Conservation (phyloP, 163 green algal species). For the Prototheca cutis region DNA sequence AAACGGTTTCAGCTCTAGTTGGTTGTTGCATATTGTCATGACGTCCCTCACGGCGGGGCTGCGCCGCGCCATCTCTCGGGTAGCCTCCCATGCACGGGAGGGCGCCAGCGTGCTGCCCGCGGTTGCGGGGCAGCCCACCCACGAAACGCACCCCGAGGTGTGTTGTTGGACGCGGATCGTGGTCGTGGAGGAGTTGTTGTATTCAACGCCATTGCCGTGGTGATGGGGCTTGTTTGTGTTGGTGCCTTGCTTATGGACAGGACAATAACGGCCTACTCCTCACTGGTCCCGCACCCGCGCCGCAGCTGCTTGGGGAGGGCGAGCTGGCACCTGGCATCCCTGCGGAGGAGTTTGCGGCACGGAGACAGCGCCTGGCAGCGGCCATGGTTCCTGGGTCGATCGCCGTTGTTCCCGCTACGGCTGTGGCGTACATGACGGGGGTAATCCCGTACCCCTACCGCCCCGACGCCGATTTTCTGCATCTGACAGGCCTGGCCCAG, state of each 20-base stretch:
- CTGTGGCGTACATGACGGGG: conserved; percentile 46
- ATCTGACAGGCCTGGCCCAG: conserved; percentile 70
- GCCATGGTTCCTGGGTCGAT: conserved; percentile 42
- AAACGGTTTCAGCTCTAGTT: too few species aligned
- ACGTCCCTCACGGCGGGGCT: not conserved
- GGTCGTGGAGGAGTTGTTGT: too few species aligned
- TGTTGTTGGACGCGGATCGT: too few species aligned
- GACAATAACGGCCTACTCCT: not conserved
- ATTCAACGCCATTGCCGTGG: too few species aligned
- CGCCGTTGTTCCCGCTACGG: conserved; percentile 48
- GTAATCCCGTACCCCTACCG: conserved; percentile 71
- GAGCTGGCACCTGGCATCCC: conserved; percentile 53
- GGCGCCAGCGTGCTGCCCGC: not conserved
- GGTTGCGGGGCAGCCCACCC: conserved; percentile 17
- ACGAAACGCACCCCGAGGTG: conserved; percentile 21
- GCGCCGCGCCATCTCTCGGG: not conserved
- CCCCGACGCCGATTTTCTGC: conserved; percentile 68
- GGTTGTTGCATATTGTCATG: too few species aligned
- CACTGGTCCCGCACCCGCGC: not conserved
- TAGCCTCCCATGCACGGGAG: not conserved
- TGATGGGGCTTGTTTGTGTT: too few species aligned
- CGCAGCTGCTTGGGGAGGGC: conserved; percentile 17
- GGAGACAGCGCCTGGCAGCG: conserved; percentile 33
- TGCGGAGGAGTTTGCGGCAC: conserved; percentile 38
- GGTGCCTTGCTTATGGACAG: not conserved